Conservation (phyloP, 108 stramenopile species). For the Pseudonitzschia pungens region DNA sequence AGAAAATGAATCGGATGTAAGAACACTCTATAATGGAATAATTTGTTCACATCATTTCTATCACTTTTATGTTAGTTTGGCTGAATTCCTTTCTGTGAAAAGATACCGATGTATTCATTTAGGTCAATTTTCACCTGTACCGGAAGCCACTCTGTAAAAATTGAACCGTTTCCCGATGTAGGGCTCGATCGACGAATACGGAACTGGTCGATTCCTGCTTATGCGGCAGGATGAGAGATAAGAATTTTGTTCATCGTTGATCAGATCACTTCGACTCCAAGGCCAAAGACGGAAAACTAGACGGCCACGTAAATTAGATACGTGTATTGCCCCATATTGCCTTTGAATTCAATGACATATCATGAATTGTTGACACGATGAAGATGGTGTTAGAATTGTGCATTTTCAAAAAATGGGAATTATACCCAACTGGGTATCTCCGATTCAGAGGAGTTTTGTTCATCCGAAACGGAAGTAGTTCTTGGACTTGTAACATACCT, state of each 20-base stretch:
- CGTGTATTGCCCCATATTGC: constrained; percentile 87
- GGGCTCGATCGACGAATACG: constrained; percentile 28
- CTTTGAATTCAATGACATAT: constrained; percentile 16
- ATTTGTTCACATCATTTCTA: not conserved
- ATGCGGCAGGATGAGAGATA: constrained; percentile 12
- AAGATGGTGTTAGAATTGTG: not conserved
- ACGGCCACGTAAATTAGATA: constrained; percentile 65
- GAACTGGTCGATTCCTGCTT: constrained; percentile 28
- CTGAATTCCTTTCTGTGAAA: not conserved
- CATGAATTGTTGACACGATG: not conserved
- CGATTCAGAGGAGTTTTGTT: not conserved
- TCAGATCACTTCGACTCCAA: constrained; percentile 22
- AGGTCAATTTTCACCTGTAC: not conserved
- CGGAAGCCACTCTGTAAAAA: constrained; percentile 24
- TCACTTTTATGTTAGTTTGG: not conserved
- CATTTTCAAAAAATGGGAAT: not conserved
- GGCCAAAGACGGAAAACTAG: constrained; percentile 81
- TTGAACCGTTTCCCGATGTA: constrained; percentile 33
- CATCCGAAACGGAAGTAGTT: not conserved
- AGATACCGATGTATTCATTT: not conserved
- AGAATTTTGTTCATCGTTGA: constrained; percentile 8
- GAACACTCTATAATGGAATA: not conserved
- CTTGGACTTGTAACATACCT: not conserved
- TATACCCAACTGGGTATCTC: no score
- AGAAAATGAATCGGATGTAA: not conserved